Conservation (phyloP, 768 basidiomycete species). For the Tubosaeta brunneosetosa region DNA sequence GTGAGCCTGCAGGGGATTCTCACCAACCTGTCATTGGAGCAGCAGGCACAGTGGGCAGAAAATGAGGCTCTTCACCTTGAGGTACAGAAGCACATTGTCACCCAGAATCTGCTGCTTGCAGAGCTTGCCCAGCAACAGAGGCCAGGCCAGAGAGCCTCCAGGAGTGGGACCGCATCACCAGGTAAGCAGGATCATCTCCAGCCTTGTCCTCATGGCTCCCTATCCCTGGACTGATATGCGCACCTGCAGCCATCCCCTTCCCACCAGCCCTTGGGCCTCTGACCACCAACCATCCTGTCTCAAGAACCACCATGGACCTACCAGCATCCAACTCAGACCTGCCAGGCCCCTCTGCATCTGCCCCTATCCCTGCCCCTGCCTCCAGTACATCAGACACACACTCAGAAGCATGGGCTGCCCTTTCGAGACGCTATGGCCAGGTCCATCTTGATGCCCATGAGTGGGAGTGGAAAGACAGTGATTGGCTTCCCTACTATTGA, state of each 20-base stretch:
- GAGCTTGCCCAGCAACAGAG: background rate
- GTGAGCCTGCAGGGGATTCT: slow-evolving; percentile 13
- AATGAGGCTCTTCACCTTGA: background rate
- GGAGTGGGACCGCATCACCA: background rate
- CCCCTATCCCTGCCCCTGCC: too few relatives aligned
- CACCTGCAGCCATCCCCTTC: too few relatives aligned
- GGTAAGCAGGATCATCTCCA: too few relatives aligned
- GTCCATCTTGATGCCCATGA: slow-evolving; percentile 16
- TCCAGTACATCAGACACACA: background rate
- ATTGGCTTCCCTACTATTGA: slow-evolving; percentile 26
- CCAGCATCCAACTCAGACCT: too few relatives aligned
- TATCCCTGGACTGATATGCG: too few relatives aligned
- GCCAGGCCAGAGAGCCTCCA: background rate
- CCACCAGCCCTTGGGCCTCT: too few relatives aligned
- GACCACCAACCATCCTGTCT: too few relatives aligned
- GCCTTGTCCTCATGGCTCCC: too few relatives aligned
- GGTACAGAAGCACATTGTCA: background rate
- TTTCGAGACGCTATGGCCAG: background rate
- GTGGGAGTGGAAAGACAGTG: slow-evolving; percentile 21
- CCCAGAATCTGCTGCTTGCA: background rate
- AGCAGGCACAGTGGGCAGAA: background rate
- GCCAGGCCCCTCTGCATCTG: too few relatives aligned
- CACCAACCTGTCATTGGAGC: background rate
- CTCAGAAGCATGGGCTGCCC: background rate
- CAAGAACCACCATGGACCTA: too few relatives aligned